Percentiles rank a stretch among this genome's conserved stretches.
Evolutionary conservation across 2,329 filamentous ascomycete genomes (phyloP).

Genomic region (Aspergillus neotritici): DNA sequence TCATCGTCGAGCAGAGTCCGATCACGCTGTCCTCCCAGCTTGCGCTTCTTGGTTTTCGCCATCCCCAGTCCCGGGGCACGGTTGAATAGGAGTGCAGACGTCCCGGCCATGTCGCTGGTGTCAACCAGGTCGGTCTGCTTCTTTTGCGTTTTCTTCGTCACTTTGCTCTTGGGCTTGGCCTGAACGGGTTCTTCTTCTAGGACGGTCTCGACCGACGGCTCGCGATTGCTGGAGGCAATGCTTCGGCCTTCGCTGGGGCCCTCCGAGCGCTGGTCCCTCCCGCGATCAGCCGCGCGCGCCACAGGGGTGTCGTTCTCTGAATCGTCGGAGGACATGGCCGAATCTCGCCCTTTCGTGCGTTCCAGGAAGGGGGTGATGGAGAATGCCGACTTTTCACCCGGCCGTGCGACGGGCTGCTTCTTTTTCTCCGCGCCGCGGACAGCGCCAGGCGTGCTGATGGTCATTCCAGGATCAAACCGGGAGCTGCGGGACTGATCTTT

Average conservation of each 20-base stretch:
- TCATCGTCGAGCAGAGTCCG: slow-evolving; percentile 67
- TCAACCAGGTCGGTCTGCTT: slow-evolving; percentile 5
- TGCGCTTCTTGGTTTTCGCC: slow-evolving; percentile 63
- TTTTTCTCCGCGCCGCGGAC: slow-evolving; percentile 51
- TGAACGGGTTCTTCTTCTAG: background rate
- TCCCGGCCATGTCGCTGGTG: slow-evolving; percentile 10
- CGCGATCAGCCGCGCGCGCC: slow-evolving; percentile 6
- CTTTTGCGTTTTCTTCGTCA: slow-evolving; percentile 12
- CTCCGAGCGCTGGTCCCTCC: background rate
- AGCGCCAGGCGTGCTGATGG: slow-evolving; percentile 49
- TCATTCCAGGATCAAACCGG: slow-evolving; percentile 40
- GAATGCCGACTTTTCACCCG: slow-evolving; percentile 85
- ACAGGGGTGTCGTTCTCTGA: slow-evolving; percentile 21
- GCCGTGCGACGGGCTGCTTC: slow-evolving; percentile 52
- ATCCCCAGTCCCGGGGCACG: slow-evolving; percentile 21
- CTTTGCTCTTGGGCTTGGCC: background rate
- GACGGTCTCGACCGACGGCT: background rate
- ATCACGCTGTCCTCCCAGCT: slow-evolving; percentile 57
- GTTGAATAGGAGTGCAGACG: background rate
- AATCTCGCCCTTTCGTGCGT: slow-evolving; percentile 53
- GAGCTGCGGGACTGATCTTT: slow-evolving; percentile 21
- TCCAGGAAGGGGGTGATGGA: slow-evolving; percentile 93
- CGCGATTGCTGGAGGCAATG: background rate
- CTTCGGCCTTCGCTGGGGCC: background rate
- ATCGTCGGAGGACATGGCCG: slow-evolving; percentile 23